phyloP scores from a whole-genome alignment of 2,329 filamentous ascomycete species.

The Alternaria infectoria region DNA sequence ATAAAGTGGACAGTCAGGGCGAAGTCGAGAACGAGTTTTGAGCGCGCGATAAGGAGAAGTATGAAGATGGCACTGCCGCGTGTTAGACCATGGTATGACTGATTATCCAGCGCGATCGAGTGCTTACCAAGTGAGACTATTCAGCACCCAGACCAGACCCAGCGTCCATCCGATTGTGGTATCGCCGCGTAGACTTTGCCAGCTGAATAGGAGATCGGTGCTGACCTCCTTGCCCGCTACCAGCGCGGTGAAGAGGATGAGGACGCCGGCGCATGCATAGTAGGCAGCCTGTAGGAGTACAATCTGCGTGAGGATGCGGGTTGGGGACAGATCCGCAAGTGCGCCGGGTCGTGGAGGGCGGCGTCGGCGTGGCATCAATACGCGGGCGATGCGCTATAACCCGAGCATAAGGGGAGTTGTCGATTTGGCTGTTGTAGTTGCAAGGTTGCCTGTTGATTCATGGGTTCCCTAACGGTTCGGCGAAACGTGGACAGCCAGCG shows the following conservation, averaged over 20 bases:
- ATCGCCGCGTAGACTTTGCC: conserved; percentile 69
- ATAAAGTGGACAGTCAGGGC: conserved; percentile 86
- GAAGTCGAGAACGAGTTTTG: conserved; percentile 95
- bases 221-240: conserved; percentile 68
- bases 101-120: neutral
- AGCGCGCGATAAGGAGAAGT: conserved; percentile 81
- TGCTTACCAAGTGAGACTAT: conserved; percentile 67
- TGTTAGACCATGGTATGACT: conserved; percentile 16
- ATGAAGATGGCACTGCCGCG: conserved; percentile 76
- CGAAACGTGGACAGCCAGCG: conserved; percentile 19
- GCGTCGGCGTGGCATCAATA: conserved; percentile 62
- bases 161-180: conserved; percentile 74
- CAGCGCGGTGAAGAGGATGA: conserved; percentile 72
- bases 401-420: conserved; percentile 21
- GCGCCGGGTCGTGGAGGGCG: conserved; percentile 70
- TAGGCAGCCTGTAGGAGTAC: conserved; percentile 68
- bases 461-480: conserved; percentile 15
- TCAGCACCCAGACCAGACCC: conserved; percentile 71
- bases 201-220: conserved; percentile 66
- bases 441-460: conserved; percentile 26
- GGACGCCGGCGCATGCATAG: conserved; percentile 65
- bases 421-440: conserved; percentile 7
- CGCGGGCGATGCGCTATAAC: conserved; percentile 23
- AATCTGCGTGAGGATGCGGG: conserved; percentile 72
- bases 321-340: conserved; percentile 69